phyloP scores from a whole-genome alignment of 2,329 filamentous ascomycete genomes.

The Pseudogymnoascus sp. region DNA sequence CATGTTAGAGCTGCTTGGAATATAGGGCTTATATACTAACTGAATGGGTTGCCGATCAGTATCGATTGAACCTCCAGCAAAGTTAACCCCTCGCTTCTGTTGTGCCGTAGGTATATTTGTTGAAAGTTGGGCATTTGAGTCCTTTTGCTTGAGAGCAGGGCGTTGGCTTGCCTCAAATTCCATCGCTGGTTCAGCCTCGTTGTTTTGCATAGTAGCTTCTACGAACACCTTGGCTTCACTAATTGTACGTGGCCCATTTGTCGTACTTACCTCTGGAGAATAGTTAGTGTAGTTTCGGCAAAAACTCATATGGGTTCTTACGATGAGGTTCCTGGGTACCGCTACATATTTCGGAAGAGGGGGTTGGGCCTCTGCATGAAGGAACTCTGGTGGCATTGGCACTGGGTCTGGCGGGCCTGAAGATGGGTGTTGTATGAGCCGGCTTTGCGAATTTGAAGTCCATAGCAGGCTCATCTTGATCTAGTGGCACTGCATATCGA shows the following conservation, averaged over 20 bases:
- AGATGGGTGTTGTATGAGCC: not conserved
- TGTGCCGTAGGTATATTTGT: not conserved
- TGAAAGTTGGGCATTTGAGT: not conserved
- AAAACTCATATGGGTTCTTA: not conserved
- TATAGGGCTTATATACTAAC: not conserved
- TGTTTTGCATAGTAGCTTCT: no score
- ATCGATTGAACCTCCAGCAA: not conserved
- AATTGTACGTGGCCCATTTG: not conserved
- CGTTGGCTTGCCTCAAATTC: not conserved
- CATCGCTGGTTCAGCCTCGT: not conserved
- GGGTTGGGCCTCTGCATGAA: not conserved
- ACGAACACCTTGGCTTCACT: not conserved
- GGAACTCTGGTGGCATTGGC: not conserved
- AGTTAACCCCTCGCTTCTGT: not conserved
- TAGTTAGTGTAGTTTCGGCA: not conserved
- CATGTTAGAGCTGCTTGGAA: not conserved
- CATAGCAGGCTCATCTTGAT: not conserved
- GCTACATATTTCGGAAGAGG: not conserved
- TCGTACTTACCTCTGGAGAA: not conserved
- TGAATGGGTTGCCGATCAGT: not conserved
- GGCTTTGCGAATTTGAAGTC: not conserved
- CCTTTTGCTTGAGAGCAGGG: not conserved
- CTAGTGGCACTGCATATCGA: not conserved
- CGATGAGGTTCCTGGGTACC: not conserved
- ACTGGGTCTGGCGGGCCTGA: not conserved